A percentile compares a stretch with the other conserved stretches of the same genome.
Evolutionary conservation across 2,329 filamentous ascomycete species (phyloP).

Genomic region (Diaporthe destruens): DNA sequence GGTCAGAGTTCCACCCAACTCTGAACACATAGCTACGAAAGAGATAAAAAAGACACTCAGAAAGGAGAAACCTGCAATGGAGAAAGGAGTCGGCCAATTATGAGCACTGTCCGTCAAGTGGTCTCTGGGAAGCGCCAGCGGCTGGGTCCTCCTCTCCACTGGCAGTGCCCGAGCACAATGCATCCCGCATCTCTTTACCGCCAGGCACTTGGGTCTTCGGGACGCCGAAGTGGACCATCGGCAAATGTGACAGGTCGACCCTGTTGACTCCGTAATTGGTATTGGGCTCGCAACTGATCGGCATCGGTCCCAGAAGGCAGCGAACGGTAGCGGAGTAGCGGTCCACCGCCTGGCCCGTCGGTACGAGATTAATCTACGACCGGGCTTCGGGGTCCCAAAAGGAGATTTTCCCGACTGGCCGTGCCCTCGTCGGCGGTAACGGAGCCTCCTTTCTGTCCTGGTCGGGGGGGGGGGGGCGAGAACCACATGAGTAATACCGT

Average conservation of each 20-base stretch:
- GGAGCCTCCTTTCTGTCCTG: not conserved
- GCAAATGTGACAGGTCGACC: conserved; percentile 4
- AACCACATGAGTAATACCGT: not conserved
- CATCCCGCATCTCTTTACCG: not conserved
- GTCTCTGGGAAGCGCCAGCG: not conserved
- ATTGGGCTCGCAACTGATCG: conserved; percentile 24
- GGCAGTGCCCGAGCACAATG: not conserved
- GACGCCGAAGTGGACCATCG: conserved; percentile 3
- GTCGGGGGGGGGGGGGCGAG: too few species aligned
- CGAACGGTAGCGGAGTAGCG: not conserved
- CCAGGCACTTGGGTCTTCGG: not conserved
- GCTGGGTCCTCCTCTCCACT: not conserved
- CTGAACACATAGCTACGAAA: too few species aligned
- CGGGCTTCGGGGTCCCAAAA: not conserved
- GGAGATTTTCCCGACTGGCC: not conserved
- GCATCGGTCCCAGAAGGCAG: conserved; percentile 22
- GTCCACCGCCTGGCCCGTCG: conserved; percentile 1
- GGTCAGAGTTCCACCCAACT: too few species aligned
- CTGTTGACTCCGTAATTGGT: not conserved
- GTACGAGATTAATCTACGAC: conserved; percentile 18
- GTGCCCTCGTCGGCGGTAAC: not conserved
- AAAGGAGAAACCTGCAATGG: not conserved
- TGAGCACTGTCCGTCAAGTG: not conserved
- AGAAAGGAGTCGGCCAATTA: not conserved
- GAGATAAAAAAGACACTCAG: not conserved